A percentile compares a stretch with the other conserved stretches of the same genome.
These are phyloP conservation scores for Hirschfeldia incana DNA, from an alignment of 345 rosid species.

Conservation along the genomic window DNA sequence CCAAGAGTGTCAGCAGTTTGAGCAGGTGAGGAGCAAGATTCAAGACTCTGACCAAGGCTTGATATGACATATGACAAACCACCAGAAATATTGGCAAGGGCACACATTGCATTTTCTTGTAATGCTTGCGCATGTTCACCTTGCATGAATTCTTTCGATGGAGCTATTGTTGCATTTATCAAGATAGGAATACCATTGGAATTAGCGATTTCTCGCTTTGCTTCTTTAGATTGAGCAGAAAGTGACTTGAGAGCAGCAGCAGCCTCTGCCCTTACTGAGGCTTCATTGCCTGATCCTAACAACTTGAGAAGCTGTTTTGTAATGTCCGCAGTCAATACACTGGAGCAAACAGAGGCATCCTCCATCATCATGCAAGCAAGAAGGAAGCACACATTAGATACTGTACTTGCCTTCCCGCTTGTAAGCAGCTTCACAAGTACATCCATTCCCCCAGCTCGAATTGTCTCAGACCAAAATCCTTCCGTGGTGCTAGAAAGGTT, in stretches of 20 bases:
- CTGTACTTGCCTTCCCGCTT: slow-evolving; percentile 76
- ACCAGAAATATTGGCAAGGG: slow-evolving; percentile 97
- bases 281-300: slow-evolving; percentile 93
- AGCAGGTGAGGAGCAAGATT: slow-evolving; percentile 91
- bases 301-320: slow-evolving; percentile 86
- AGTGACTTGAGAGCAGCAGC: slow-evolving; percentile 97
- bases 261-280: slow-evolving; percentile 97
- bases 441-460: slow-evolving; percentile 97
- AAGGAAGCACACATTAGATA: slow-evolving; percentile 93
- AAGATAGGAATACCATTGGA: slow-evolving; percentile 89
- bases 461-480: slow-evolving; percentile 91
- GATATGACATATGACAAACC: slow-evolving; percentile 96
- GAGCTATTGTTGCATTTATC: slow-evolving; percentile 98
- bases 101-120: slow-evolving; percentile 99
- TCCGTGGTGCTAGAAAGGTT: slow-evolving; percentile 89
- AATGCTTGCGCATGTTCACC: slow-evolving; percentile 97
- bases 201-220: slow-evolving; percentile 84
- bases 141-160: slow-evolving; percentile 99
- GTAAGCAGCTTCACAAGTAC: slow-evolving; percentile 92
- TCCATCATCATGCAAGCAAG: slow-evolving; percentile 97
- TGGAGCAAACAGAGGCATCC: slow-evolving; percentile 86
- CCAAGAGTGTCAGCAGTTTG: slow-evolving; percentile 97
- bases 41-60: slow-evolving; percentile 99
- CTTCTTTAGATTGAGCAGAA: slow-evolving; percentile 91
- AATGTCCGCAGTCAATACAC: slow-evolving; percentile 86